Evolutionary conservation across 2,329 filamentous ascomycete genomes (phyloP).

Genomic region (Talaromyces sp.): DNA sequence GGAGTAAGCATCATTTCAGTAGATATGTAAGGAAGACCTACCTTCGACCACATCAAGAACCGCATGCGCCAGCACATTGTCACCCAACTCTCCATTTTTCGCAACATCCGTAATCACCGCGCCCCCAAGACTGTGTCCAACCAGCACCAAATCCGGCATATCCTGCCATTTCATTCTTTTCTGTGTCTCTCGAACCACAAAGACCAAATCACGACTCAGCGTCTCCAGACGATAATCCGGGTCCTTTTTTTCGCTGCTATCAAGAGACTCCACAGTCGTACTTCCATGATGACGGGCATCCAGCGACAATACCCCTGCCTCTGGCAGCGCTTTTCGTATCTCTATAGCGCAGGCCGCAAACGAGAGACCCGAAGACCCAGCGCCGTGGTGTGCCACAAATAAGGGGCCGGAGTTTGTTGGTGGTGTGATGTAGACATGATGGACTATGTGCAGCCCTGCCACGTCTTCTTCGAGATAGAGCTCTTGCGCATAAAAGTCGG

Average conservation of each 20-base stretch:
- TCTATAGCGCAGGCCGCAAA: constrained; percentile 79
- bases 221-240: constrained; percentile 66
- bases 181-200: constrained; percentile 64
- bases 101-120: constrained; percentile 85
- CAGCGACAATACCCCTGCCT: constrained; percentile 75
- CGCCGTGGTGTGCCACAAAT: constrained; percentile 92
- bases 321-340: constrained; percentile 69
- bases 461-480: constrained; percentile 57
- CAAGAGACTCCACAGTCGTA: constrained; percentile 39
- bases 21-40: constrained; percentile 10
- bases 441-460: constrained; percentile 48
- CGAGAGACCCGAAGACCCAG: constrained; percentile 85
- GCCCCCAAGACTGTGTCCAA: constrained; percentile 90
- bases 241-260: constrained; percentile 20
- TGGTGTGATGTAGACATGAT: constrained; percentile 85
- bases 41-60: constrained; percentile 93
- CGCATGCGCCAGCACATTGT: constrained; percentile 72
- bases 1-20: neutral
- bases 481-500: constrained; percentile 84
- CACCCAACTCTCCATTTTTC: constrained; percentile 59
- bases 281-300: constrained; percentile 85
- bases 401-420: constrained; percentile 69
- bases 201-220: constrained; percentile 66
- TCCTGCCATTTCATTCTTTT: constrained; percentile 65
- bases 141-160: constrained; percentile 70